These are phyloP conservation scores for Gracilaria domingensis DNA, from an alignment of 23 red algal species.

Conservation along the genomic window DNA sequence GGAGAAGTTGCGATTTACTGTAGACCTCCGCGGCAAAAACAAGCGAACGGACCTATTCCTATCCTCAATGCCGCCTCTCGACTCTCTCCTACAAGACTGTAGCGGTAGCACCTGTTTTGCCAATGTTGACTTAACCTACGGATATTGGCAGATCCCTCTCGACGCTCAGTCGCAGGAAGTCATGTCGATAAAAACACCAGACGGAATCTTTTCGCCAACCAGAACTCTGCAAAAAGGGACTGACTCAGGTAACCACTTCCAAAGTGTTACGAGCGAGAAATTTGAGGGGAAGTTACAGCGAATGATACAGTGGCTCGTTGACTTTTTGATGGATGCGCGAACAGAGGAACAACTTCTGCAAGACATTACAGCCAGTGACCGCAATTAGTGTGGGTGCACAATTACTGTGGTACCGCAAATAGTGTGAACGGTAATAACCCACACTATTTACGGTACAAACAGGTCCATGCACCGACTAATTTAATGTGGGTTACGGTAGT, in stretches of 20 bases:
- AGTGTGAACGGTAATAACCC: no score
- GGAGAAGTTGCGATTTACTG: slow-evolving; percentile 44
- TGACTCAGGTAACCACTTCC: slow-evolving; percentile 60
- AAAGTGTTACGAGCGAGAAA: background rate
- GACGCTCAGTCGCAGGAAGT: slow-evolving; percentile 29
- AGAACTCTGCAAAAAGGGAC: slow-evolving; percentile 9
- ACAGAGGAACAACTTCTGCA: background rate
- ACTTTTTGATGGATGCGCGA: slow-evolving; percentile 43
- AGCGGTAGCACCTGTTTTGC: slow-evolving; percentile 23
- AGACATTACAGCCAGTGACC: slow-evolving; percentile 4
- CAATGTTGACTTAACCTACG: slow-evolving; percentile 30
- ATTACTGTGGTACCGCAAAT: no score
- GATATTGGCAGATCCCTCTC: slow-evolving; percentile 58
- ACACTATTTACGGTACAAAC: no score
- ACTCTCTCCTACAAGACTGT: slow-evolving; percentile 28
- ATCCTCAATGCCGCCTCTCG: slow-evolving; percentile 42
- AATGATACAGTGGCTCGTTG: slow-evolving; percentile 51
- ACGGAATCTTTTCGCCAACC: slow-evolving; percentile 34
- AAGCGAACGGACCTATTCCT: background rate
- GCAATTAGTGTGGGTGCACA: no score
- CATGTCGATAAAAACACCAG: slow-evolving; percentile 30
- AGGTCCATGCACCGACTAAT: no score
- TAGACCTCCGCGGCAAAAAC: slow-evolving; percentile 33
- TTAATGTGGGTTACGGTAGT: no score
- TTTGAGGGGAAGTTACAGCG: background rate